A percentile compares a stretch with the other conserved stretches of the same genome.
These are phyloP conservation scores for Rhododendron mucronatum DNA, from an alignment of 148 eudicot species.

Conservation along the genomic window DNA sequence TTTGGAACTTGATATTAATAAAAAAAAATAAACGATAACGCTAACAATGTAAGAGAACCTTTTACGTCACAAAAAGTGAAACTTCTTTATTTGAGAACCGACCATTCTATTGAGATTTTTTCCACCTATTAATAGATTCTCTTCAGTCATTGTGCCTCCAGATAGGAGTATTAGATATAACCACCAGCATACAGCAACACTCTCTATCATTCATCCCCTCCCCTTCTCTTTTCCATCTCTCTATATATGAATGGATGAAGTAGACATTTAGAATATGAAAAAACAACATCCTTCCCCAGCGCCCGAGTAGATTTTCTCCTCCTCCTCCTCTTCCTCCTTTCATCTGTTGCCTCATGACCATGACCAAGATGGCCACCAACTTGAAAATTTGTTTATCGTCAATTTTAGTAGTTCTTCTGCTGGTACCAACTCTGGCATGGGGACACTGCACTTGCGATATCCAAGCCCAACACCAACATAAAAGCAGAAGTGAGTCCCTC, in stretches of 20 bases:
- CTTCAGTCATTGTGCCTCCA: background rate
- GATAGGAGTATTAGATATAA: background rate
- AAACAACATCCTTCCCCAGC: background rate
- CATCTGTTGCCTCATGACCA: slow-evolving; percentile 2
- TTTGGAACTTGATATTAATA: no score
- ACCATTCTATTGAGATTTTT: background rate
- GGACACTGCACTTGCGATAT: slow-evolving; percentile 40
- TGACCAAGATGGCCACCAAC: background rate
- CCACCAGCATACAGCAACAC: background rate
- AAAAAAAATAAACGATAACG: background rate
- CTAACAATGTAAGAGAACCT: background rate
- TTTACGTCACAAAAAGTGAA: background rate
- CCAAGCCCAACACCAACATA: background rate
- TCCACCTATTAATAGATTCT: background rate
- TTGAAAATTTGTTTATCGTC: background rate
- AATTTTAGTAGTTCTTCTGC: background rate
- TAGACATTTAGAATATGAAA: background rate
- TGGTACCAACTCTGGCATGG: slow-evolving; percentile 9
- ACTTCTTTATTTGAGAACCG: background rate
- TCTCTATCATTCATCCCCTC: background rate
- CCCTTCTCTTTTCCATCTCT: background rate
- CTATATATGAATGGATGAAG: background rate
- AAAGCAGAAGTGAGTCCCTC: slow-evolving; percentile 27
- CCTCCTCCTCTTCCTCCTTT: background rate
- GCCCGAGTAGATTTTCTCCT: background rate